These are phyloP conservation scores for Metschnikowia aberdeeniae DNA, from an alignment of 805 yeast species.

Conservation along the genomic window DNA sequence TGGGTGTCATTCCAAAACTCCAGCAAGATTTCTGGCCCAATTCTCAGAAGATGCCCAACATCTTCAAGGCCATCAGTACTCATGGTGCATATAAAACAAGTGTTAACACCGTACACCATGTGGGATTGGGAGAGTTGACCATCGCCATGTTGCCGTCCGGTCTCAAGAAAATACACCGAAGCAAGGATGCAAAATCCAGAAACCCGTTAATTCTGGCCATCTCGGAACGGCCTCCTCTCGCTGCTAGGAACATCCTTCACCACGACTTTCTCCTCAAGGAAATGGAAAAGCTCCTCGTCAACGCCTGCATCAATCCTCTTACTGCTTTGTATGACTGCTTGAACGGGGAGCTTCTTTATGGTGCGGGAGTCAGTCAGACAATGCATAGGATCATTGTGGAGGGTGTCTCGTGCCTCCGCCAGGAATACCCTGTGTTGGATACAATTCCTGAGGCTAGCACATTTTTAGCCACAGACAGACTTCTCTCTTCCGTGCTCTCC, in stretches of 20 bases:
- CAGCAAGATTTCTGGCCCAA: slow-evolving; percentile 52
- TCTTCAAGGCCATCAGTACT: slow-evolving; percentile 72
- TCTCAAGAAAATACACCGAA: background rate
- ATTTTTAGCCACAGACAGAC: slow-evolving; percentile 29
- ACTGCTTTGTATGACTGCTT: slow-evolving; percentile 73
- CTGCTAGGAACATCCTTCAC: slow-evolving; percentile 30
- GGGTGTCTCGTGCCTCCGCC: slow-evolving; percentile 38
- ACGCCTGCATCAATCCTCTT: slow-evolving; percentile 79
- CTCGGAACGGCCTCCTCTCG: slow-evolving; percentile 21
- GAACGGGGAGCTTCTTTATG: slow-evolving; percentile 66
- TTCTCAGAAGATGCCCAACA: slow-evolving; percentile 43
- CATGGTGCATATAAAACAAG: slow-evolving; percentile 70
- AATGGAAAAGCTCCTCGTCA: slow-evolving; percentile 71
- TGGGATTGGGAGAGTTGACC: slow-evolving; percentile 65
- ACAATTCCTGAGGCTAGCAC: slow-evolving; percentile 28
- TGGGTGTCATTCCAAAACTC: slow-evolving; percentile 63
- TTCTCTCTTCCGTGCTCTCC: slow-evolving; percentile 33
- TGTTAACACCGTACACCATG: slow-evolving; percentile 45
- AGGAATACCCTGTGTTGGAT: slow-evolving; percentile 23
- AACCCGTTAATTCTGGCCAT: slow-evolving; percentile 19
- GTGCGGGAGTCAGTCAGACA: slow-evolving; percentile 30
- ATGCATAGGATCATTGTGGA: slow-evolving; percentile 44
- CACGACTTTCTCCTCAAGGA: slow-evolving; percentile 52
- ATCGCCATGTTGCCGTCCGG: slow-evolving; percentile 51
- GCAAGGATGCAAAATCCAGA: slow-evolving; percentile 12